These are phyloP conservation scores for Wickerhamiella hasegawae DNA, from an alignment of 805 yeast species.

Conservation along the genomic window DNA sequence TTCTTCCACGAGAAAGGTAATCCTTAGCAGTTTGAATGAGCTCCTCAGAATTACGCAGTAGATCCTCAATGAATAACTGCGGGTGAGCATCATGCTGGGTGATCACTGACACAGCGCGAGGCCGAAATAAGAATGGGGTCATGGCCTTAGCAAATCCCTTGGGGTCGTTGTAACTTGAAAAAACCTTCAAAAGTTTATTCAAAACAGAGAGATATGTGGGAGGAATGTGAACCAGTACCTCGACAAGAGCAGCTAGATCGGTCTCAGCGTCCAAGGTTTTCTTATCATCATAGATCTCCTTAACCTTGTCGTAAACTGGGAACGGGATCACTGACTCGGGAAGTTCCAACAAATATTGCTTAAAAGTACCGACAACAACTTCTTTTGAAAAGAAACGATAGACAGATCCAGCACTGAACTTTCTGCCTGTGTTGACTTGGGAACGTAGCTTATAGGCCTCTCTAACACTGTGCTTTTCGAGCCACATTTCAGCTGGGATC, in stretches of 20 bases:
- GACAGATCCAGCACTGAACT: slow-evolving; percentile 17
- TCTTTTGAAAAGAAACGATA: slow-evolving; percentile 29
- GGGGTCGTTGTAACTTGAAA: too few relatives aligned
- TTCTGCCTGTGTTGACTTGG: slow-evolving; percentile 21
- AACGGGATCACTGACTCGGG: slow-evolving; percentile 59
- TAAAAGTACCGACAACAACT: slow-evolving; percentile 43
- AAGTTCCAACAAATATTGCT: slow-evolving; percentile 52
- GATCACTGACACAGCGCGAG: slow-evolving; percentile 17
- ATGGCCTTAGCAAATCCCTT: slow-evolving; percentile 10
- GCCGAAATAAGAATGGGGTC: slow-evolving; percentile 18
- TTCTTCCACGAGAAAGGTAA: too few relatives aligned
- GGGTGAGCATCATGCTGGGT: slow-evolving; percentile 20
- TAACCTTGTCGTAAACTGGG: slow-evolving; percentile 41
- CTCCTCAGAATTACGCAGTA: too few relatives aligned
- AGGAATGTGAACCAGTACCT: slow-evolving; percentile 14
- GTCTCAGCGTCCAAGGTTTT: slow-evolving; percentile 1
- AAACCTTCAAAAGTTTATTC: too few relatives aligned
- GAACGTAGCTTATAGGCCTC: slow-evolving; percentile 44
- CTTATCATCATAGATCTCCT: slow-evolving; percentile 40
- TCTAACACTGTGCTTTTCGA: slow-evolving; percentile 37
- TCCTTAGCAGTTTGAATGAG: too few relatives aligned
- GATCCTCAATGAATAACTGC: too few relatives aligned
- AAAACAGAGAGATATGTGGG: slow-evolving; percentile 10
- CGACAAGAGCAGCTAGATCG: slow-evolving; percentile 10
- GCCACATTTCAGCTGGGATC: slow-evolving; percentile 27